phyloP scores from a whole-genome alignment of 805 yeast species.

The Saccharomycopsis fermentans region DNA sequence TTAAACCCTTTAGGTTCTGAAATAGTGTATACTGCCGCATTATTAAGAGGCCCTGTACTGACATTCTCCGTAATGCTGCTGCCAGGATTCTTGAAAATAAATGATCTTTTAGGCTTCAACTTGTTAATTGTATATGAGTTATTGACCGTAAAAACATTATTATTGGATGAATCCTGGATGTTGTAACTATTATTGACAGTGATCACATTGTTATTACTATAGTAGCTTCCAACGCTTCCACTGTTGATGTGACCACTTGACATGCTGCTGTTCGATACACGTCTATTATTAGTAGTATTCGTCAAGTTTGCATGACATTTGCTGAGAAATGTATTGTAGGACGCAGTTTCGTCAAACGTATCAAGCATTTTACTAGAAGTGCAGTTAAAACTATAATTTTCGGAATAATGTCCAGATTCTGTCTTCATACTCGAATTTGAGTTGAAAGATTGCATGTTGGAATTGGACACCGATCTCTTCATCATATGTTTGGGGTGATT shows the following conservation, averaged over 20 bases:
- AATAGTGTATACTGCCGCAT: too few species aligned
- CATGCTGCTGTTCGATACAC: neutral
- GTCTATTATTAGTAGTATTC: neutral
- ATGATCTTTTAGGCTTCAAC: neutral
- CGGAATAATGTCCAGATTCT: neutral
- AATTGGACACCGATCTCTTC: neutral
- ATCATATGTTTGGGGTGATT: neutral
- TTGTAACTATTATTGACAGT: neutral
- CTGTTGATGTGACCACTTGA: slow-evolving; percentile 2
- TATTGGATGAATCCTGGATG: slow-evolving; percentile 1
- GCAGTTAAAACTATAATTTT: neutral
- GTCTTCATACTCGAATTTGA: neutral
- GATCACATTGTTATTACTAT: neutral
- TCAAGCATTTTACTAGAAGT: neutral
- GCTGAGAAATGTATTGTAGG: neutral
- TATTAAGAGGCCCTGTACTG: neutral
- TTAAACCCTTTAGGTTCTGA: slow-evolving; percentile 2
- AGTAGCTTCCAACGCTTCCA: neutral
- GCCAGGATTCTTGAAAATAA: neutral
- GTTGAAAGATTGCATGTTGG: neutral
- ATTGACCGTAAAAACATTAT: neutral
- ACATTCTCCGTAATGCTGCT: neutral
- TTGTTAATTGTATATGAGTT: neutral
- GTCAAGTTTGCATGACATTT: neutral
- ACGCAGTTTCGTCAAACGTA: neutral